These are phyloP conservation scores for Salix viminalis DNA, from an alignment of 345 rosid species.

Conservation along the genomic window DNA sequence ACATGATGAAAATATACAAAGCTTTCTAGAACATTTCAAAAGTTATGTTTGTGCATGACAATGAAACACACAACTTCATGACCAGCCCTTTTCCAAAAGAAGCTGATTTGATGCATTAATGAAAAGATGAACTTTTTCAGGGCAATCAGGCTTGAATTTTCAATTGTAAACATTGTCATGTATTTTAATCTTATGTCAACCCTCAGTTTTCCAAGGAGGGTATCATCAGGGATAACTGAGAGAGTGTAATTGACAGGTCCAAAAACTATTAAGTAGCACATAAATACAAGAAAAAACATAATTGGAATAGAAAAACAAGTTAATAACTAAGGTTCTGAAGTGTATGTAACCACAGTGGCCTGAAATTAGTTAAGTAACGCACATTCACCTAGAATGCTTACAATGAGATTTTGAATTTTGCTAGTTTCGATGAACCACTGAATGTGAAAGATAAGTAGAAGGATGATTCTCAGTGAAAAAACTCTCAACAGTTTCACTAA, in stretches of 20 bases:
- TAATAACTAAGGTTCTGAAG: neutral
- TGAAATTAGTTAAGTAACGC: neutral
- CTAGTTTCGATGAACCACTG: slow-evolving; percentile 56
- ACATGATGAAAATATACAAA: neutral
- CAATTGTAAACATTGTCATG: neutral
- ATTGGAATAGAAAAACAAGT: neutral
- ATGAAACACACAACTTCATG: neutral
- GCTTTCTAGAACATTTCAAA: neutral
- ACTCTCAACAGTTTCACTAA: slow-evolving; percentile 60
- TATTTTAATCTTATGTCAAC: too few species aligned
- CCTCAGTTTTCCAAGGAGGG: too few species aligned
- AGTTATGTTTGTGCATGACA: neutral
- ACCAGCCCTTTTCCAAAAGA: neutral
- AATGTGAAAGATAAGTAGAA: slow-evolving; percentile 69
- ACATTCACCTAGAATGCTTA: slow-evolving; percentile 30
- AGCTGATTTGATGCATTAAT: neutral
- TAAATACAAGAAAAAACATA: neutral
- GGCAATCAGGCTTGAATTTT: neutral
- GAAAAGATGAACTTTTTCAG: neutral
- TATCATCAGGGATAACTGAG: neutral
- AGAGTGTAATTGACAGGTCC: neutral
- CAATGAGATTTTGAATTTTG: slow-evolving; percentile 61
- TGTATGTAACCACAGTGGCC: neutral
- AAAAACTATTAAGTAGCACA: neutral
- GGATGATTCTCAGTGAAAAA: slow-evolving; percentile 83